Evolutionary conservation across 805 yeast genomes (phyloP), one percentile per base, ranked within the genome.

Genomic region (Nakazawaea sp.): DNA sequence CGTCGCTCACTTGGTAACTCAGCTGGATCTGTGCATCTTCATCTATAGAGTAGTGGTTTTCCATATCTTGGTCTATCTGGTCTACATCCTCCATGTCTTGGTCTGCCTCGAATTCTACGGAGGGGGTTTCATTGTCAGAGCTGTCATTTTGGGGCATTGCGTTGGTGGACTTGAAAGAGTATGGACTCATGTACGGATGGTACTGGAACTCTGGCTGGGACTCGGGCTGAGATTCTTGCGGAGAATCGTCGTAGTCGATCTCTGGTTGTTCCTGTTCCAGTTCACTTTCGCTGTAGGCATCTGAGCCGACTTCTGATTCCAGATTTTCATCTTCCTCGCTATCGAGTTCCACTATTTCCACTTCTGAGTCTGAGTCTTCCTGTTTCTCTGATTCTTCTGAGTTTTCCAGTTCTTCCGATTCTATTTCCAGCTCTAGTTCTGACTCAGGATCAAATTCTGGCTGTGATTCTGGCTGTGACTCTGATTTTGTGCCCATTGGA

Each of bases 201-300:
- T 46, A 41, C 25, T 38, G 42, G 15, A 44, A 35, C 10, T 47
- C 48, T 13, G 25, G 30, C 17, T 40, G 44, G 19, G 37, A 43
- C 29, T 24, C 12, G 5, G 32, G 18, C 15, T 24, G 13, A 25
- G 32, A n/a, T n/a, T n/a, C n/a, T n/a, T n/a, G n/a, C n/a, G n/a
- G n/a, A n/a, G n/a, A n/a, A n/a, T n/a, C n/a, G n/a, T n/a, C n/a
- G n/a, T n/a, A n/a, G n/a, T n/a, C n/a, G n/a, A n/a, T n/a, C n/a
- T n/a, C n/a, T n/a, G n/a, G n/a, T n/a, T n/a, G n/a, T n/a, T n/a
- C n/a, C n/a, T n/a, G n/a, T n/a, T n/a, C n/a, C n/a, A n/a, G 17
- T 18, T 26, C 32, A 15, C 4, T 30, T 6, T 24, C 17, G 18
- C 21, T 17, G 18, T n/a, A n/a, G n/a, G n/a, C n/a, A n/a, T n/a